Evolutionary conservation across 208 protist genomes (phyloP).

Genomic region (Tritrichomonas musculus): DNA sequence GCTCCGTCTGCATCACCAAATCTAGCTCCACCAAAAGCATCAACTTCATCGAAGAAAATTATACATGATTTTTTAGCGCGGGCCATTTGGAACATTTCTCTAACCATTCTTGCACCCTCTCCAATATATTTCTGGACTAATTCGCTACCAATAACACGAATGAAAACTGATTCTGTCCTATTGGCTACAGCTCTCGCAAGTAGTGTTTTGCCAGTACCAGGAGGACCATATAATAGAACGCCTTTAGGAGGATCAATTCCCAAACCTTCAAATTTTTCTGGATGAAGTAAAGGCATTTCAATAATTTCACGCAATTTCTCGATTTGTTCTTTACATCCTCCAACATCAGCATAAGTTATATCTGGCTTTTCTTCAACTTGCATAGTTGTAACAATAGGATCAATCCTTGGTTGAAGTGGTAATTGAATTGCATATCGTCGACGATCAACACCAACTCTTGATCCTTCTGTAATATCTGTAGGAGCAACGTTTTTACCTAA

Average conservation of each 20-base stretch:
- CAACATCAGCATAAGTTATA: constrained; percentile 99
- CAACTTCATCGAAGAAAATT: constrained; percentile 99
- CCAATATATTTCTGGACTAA: constrained; percentile 81
- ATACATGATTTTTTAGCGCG: constrained; percentile 96
- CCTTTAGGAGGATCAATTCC: constrained; percentile 99
- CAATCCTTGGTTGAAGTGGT: constrained; percentile 98
- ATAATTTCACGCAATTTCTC: constrained; percentile 98
- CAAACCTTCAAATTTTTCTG: constrained; percentile 93
- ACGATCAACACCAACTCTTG: constrained; percentile 86
- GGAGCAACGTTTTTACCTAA: constrained; percentile 92
- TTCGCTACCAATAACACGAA: constrained; percentile 98
- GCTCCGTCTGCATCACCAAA: constrained; percentile 72
- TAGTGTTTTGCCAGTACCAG: constrained; percentile 98
- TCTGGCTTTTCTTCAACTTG: constrained; percentile 92
- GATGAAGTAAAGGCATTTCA: constrained; percentile 95
- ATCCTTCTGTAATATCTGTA: constrained; percentile 99
- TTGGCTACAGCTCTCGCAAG: constrained; percentile 98
- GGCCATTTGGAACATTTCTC: constrained; percentile 99
- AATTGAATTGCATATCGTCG: constrained; percentile 98
- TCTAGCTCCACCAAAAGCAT: constrained; percentile 89
- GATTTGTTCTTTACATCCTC: constrained; percentile 98
- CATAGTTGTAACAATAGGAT: constrained; percentile 99
- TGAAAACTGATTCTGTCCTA: constrained; percentile 97
- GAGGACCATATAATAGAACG: constrained; percentile 96
- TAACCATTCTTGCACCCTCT: constrained; percentile 74